phyloP scores from a whole-genome alignment of 148 eudicot genomes.

The Amaranthus palmeri region DNA sequence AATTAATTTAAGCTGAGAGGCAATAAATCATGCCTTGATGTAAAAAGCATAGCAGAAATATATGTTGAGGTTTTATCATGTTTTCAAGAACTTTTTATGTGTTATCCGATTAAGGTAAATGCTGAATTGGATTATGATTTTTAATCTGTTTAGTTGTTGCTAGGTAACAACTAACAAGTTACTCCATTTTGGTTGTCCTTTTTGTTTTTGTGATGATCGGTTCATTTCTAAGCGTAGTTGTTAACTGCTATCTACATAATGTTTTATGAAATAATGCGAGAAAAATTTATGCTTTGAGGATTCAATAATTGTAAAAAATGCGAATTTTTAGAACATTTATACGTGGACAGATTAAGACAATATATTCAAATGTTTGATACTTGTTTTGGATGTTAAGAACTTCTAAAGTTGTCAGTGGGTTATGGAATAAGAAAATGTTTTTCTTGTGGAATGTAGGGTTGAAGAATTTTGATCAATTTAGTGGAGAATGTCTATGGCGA shows the following conservation, averaged over 20 bases:
- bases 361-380: no score
- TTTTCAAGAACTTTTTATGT: no score
- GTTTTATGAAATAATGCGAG: no score
- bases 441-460: slow-evolving; percentile 21
- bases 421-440: neutral
- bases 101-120: neutral
- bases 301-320: neutral
- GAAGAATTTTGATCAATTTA: slow-evolving; percentile 18
- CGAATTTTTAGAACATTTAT: neutral
- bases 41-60: neutral
- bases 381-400: neutral
- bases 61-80: no score
- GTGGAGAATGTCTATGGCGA: slow-evolving; percentile 33
- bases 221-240: no score
- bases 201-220: no score
- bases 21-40: neutral
- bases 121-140: neutral
- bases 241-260: no score
- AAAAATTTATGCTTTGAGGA: neutral
- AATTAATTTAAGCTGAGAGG: no score
- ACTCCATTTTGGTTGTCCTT: no score
- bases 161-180: no score
- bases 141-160: no score
- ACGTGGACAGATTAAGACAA: neutral
- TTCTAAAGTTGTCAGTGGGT: no score